phyloP scores from a whole-genome alignment of 306 rosid genomes.

The Arachis stenosperma region DNA sequence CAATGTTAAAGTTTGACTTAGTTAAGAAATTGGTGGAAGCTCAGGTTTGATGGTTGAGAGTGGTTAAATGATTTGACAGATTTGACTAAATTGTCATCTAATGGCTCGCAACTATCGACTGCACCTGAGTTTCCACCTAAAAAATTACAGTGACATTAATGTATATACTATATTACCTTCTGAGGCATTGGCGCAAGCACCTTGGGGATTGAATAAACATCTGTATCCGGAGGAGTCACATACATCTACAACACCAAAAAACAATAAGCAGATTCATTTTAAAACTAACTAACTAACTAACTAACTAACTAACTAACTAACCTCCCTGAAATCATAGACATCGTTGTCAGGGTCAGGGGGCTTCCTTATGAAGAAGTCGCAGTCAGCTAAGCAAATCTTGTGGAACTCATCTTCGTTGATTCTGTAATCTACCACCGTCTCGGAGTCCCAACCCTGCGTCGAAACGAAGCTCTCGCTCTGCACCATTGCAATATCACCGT shows the following conservation, averaged over 20 bases:
- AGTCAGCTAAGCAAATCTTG: constrained; percentile 72
- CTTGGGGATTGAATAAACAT: constrained; percentile 85
- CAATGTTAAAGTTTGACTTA: background rate
- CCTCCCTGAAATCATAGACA: constrained; percentile 95
- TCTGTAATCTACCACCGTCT: constrained; percentile 78
- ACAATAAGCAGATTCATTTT: background rate
- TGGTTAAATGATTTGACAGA: too few relatives aligned
- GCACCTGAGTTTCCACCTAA: background rate
- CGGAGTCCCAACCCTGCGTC: constrained; percentile 86
- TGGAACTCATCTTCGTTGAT: constrained; percentile 92
- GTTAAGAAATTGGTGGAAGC: background rate
- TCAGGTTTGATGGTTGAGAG: too few relatives aligned
- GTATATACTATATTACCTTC: constrained; percentile 52
- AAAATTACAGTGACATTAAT: background rate
- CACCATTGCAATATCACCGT: constrained; percentile 61
- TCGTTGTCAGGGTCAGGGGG: constrained; percentile 88
- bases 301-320: constrained; percentile 19
- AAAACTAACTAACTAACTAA: background rate
- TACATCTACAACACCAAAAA: constrained; percentile 62
- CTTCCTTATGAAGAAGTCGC: constrained; percentile 86
- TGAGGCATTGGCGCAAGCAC: constrained; percentile 94
- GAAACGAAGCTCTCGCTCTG: constrained; percentile 71
- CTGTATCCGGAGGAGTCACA: constrained; percentile 98
- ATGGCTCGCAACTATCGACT: too few relatives aligned
- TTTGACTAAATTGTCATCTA: too few relatives aligned